Conservation (phyloP, 768 basidiomycete species). For the Lanmaoa rubissima region DNA sequence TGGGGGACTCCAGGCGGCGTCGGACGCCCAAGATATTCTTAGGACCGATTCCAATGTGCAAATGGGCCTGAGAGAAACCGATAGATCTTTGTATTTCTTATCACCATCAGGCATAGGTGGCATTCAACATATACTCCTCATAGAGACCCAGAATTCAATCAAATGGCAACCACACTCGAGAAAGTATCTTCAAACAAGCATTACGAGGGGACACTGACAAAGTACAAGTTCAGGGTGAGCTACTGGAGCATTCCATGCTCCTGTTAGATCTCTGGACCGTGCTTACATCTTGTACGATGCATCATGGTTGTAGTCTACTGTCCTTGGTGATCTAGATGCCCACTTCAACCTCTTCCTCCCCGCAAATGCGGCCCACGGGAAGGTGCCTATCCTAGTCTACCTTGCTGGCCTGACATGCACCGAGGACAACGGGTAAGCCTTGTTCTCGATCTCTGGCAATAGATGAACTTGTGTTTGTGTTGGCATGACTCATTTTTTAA, state of each 20-base stretch:
- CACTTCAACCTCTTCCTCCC: constrained; percentile 92
- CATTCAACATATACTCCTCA: background rate
- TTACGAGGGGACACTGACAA: constrained; percentile 77
- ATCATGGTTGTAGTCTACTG: constrained; percentile 51
- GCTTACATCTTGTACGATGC: background rate
- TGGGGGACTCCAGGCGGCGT: background rate
- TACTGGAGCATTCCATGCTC: background rate
- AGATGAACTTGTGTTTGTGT: background rate
- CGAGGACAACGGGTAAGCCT: constrained; percentile 84
- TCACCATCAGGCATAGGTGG: background rate
- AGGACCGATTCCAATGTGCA: background rate
- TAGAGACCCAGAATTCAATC: background rate
- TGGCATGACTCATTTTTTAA: background rate
- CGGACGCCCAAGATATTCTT: constrained; percentile 7
- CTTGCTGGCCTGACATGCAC: constrained; percentile 88
- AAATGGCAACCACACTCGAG: constrained; percentile 44
- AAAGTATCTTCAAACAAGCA: constrained; percentile 74
- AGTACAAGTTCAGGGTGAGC: constrained; percentile 81
- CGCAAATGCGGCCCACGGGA: constrained; percentile 50
- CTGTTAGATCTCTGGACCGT: background rate
- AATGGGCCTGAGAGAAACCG: background rate
- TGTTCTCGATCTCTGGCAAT: background rate
- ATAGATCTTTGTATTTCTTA: background rate
- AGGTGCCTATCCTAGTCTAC: constrained; percentile 75
- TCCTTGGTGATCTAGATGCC: constrained; percentile 65